A percentile compares a stretch with the other conserved stretches of the same genome.
Conservation (phyloP, 2,329 filamentous ascomycete genomes). For the Clarireedia homoeocarpa region DNA sequence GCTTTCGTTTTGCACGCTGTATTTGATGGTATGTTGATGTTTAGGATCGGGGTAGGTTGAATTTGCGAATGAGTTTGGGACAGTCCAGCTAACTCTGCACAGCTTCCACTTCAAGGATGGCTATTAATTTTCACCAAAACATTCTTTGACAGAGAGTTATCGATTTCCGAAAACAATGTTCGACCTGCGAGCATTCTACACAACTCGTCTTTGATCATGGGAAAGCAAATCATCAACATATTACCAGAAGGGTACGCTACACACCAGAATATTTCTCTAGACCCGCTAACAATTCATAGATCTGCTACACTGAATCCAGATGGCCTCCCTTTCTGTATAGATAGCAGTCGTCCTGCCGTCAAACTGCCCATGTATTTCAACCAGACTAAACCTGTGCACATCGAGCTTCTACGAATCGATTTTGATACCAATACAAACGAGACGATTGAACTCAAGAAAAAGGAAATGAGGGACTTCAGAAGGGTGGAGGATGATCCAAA, state of each 20-base stretch:
- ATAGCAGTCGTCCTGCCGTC: constrained; percentile 50
- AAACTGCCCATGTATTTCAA: constrained; percentile 86
- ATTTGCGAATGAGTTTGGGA: not conserved
- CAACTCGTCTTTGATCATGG: constrained; percentile 88
- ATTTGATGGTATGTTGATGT: constrained; percentile 84
- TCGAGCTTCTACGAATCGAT: constrained; percentile 84
- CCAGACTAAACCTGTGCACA: constrained; percentile 78
- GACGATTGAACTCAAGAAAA: constrained; percentile 64
- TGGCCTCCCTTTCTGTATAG: constrained; percentile 72
- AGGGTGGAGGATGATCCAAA: constrained; percentile 52
- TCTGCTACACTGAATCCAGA: constrained; percentile 85
- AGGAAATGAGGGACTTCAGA: constrained; percentile 62
- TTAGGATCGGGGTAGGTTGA: constrained; percentile 65
- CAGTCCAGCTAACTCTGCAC: constrained; percentile 12
- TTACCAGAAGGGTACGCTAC: constrained; percentile 72
- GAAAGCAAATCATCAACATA: constrained; percentile 96
- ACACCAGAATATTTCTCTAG: not conserved
- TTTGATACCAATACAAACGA: constrained; percentile 75
- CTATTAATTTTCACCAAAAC: constrained; percentile 67
- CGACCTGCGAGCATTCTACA: constrained; percentile 82
- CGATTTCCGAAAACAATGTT: constrained; percentile 88
- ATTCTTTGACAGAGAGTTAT: constrained; percentile 85
- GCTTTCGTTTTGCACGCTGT: constrained; percentile 66
- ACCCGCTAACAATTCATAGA: constrained; percentile 32
- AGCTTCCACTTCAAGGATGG: constrained; percentile 69